Evolutionary conservation across 1,284 basidiomycete species (phyloP).

Genomic region (Wallemia mellicola): DNA sequence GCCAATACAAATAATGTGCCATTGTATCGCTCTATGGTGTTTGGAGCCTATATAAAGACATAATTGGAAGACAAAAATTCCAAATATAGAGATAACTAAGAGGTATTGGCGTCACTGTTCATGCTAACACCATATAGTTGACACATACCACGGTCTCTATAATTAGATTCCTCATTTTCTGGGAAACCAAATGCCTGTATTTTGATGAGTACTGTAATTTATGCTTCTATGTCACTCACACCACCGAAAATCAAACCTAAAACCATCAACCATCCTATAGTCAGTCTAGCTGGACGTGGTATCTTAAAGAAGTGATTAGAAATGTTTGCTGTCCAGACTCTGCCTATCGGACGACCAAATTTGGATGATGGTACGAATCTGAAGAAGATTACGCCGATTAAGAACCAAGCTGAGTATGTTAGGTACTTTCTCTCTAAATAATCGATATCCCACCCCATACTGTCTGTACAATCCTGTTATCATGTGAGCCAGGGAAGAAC

Average conservation of each 20-base stretch:
- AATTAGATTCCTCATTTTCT: slow-evolving; percentile 22
- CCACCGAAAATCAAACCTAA: slow-evolving; percentile 45
- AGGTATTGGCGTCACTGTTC: too few relatives aligned
- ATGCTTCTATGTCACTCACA: not conserved
- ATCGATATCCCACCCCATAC: not conserved
- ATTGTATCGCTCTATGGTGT: slow-evolving; percentile 31
- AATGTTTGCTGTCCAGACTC: slow-evolving; percentile 32
- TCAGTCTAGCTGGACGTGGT: slow-evolving; percentile 26
- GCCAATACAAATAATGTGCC: slow-evolving; percentile 17
- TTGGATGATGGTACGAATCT: not conserved
- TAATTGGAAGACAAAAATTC: slow-evolving; percentile 42
- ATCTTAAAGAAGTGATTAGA: slow-evolving; percentile 36
- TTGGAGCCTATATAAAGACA: slow-evolving; percentile 34
- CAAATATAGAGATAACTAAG: slow-evolving; percentile 47
- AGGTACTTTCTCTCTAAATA: not conserved
- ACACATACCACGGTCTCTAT: slow-evolving; percentile 49
- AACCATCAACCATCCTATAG: slow-evolving; percentile 39
- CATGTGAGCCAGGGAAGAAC: not conserved
- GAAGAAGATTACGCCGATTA: not conserved
- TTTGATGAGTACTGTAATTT: not conserved
- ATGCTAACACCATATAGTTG: too few relatives aligned
- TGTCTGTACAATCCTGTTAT: not conserved
- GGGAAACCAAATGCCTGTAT: slow-evolving; percentile 37
- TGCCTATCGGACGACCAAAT: slow-evolving; percentile 22
- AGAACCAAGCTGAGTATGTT: not conserved